A percentile compares a stretch with the other conserved stretches of the same genome.
Conservation (phyloP, 805 yeast genomes). For the Metschnikowia chrysomelidarum region DNA sequence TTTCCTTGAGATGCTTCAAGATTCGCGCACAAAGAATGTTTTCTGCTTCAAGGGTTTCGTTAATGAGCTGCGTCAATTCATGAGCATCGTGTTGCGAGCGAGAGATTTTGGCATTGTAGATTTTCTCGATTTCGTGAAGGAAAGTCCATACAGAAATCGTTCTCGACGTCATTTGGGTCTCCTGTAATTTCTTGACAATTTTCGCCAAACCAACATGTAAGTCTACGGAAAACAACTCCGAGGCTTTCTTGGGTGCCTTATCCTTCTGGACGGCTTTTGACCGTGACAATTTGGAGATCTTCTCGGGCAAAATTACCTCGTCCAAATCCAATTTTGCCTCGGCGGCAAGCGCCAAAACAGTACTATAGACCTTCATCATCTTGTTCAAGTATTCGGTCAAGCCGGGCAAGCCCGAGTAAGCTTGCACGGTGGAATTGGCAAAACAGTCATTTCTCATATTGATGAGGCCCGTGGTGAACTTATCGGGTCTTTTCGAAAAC, state of each 20-base stretch:
- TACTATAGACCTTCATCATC: constrained; percentile 30
- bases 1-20: constrained; percentile 20
- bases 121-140: constrained; percentile 65
- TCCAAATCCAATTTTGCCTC: constrained; percentile 13
- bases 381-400: constrained; percentile 55
- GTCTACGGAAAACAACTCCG: constrained; percentile 37
- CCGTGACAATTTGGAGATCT: constrained; percentile 19
- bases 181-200: constrained; percentile 57
- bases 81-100: constrained; percentile 93
- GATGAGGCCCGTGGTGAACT: constrained; percentile 75
- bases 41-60: constrained; percentile 77
- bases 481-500: constrained; percentile 62
- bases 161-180: constrained; percentile 51
- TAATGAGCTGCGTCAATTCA: constrained; percentile 76
- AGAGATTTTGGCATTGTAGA: constrained; percentile 72
- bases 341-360: constrained; percentile 20
- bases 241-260: constrained; percentile 10
- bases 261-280: constrained; percentile 12
- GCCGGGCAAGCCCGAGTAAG: constrained; percentile 60
- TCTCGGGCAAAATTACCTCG: constrained; percentile 12
- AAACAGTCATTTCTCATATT: constrained; percentile 88
- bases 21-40: constrained; percentile 41
- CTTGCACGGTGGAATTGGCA: constrained; percentile 87
- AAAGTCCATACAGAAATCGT: constrained; percentile 77
- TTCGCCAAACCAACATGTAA: constrained; percentile 58